Conservation (phyloP, 371 early-diverging fungal genomes). For the Saksenaea vasiformis region DNA sequence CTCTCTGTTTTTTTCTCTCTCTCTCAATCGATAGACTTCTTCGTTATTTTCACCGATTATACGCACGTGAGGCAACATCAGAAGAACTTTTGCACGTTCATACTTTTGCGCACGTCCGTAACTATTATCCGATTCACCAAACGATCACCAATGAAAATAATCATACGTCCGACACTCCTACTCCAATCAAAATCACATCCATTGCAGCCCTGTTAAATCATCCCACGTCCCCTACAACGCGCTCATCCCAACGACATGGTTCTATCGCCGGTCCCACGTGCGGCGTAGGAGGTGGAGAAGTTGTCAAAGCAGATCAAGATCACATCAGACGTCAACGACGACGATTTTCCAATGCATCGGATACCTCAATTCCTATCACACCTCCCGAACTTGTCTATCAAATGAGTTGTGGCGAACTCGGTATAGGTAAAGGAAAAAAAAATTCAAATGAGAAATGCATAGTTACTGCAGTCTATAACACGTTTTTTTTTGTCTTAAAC, state of each 20-base stretch:
- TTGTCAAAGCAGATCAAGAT: constrained; percentile 27
- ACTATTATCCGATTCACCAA: constrained; percentile 41
- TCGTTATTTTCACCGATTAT: constrained; percentile 52
- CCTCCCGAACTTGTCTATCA: constrained; percentile 54
- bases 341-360: constrained; percentile 39
- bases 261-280: constrained; percentile 18
- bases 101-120: constrained; percentile 54
- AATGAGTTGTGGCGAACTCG: constrained; percentile 56
- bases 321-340: constrained; percentile 34
- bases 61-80: constrained; percentile 52
- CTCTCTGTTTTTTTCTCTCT: too few relatives aligned
- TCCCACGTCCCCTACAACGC: constrained; percentile 9
- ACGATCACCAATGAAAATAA: constrained; percentile 10
- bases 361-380: constrained; percentile 31
- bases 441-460: too few relatives aligned
- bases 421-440: constrained; percentile 50
- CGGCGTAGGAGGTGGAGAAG: constrained; percentile 44
- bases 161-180: constrained; percentile 5
- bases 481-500: background rate
- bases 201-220: constrained; percentile 34
- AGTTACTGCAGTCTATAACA: constrained; percentile 10
- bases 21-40: constrained; percentile 46
- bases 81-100: constrained; percentile 59
- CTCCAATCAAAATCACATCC: constrained; percentile 28
- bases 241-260: constrained; percentile 13